Conservation (phyloP, 1,139 yeast species). For the Blastobotrys ciferrii region DNA sequence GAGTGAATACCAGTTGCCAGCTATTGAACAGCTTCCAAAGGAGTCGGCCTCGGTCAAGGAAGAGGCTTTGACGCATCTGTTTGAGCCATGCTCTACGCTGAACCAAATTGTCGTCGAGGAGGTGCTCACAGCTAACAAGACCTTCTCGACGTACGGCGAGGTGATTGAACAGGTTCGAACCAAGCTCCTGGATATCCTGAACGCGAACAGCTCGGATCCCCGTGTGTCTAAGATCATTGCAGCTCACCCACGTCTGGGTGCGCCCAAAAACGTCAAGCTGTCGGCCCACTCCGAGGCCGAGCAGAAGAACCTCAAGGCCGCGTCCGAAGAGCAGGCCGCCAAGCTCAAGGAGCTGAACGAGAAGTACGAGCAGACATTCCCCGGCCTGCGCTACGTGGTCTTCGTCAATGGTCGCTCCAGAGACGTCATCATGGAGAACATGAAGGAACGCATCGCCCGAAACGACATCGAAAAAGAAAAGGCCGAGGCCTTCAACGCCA, state of each 20-base stretch:
- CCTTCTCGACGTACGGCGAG: slow-evolving; percentile 40
- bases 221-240: slow-evolving; percentile 45
- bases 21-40: slow-evolving; percentile 19
- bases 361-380: slow-evolving; percentile 64
- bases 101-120: slow-evolving; percentile 43
- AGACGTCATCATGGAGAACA: slow-evolving; percentile 60
- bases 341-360: slow-evolving; percentile 55
- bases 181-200: slow-evolving; percentile 40
- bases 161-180: slow-evolving; percentile 52
- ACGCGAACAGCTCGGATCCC: slow-evolving; percentile 28
- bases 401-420: slow-evolving; percentile 83
- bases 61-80: slow-evolving; percentile 52
- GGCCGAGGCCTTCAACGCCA: slow-evolving; percentile 68
- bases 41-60: slow-evolving; percentile 29
- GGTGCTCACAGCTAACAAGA: slow-evolving; percentile 26
- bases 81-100: slow-evolving; percentile 65
- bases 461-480: slow-evolving; percentile 55
- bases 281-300: slow-evolving; percentile 69
- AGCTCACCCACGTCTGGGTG: slow-evolving; percentile 89
- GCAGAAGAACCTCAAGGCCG: slow-evolving; percentile 59
- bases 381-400: slow-evolving; percentile 85
- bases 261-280: slow-evolving; percentile 46
- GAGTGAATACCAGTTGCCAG: slow-evolving; percentile 24
- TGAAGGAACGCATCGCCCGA: slow-evolving; percentile 59
- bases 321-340: slow-evolving; percentile 46